These are phyloP conservation scores for Dioszegia hungarica DNA, from an alignment of 768 basidiomycete genomes.

Conservation along the genomic window DNA sequence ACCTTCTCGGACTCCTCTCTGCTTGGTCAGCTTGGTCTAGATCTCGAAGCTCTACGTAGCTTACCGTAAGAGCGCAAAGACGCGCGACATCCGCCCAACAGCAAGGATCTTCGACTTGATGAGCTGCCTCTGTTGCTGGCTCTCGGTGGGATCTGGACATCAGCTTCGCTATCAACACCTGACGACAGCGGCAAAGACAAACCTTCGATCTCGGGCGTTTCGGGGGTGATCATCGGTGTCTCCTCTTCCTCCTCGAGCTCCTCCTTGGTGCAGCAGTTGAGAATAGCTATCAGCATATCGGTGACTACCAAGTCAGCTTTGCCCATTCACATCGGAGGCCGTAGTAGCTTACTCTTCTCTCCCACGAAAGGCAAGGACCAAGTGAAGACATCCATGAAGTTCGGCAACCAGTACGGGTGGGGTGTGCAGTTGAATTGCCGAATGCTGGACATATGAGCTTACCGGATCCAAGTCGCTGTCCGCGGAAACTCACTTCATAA, in stretches of 20 bases:
- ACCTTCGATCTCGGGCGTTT: constrained; percentile 32
- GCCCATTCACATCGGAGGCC: no score
- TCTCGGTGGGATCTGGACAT: constrained; percentile 54
- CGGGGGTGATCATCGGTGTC: constrained; percentile 38
- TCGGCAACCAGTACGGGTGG: constrained; percentile 96
- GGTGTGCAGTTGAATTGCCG: constrained; percentile 92
- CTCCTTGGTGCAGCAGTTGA: constrained; percentile 92
- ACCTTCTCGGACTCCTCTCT: constrained; percentile 98
- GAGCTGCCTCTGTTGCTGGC: constrained; percentile 59
- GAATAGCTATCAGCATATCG: constrained; percentile 95
- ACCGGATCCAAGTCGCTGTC: neutral
- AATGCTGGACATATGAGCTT: constrained; percentile 53
- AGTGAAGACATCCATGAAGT: constrained; percentile 99
- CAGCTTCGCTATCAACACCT: no score
- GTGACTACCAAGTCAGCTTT: constrained; percentile 60
- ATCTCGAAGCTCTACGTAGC: constrained; percentile 38
- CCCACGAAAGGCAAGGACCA: constrained; percentile 99
- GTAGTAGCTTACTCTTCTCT: constrained; percentile 71
- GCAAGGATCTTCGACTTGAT: constrained; percentile 99
- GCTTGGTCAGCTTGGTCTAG: constrained; percentile 2
- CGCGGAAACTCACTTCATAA: constrained; percentile 64
- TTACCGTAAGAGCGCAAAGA: constrained; percentile 90
- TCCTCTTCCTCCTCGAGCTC: constrained; percentile 85
- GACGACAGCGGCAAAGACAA: no score
- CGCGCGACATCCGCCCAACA: constrained; percentile 90